Conservation (phyloP, 2,329 filamentous ascomycete genomes). For the Sclerotinia minor region DNA sequence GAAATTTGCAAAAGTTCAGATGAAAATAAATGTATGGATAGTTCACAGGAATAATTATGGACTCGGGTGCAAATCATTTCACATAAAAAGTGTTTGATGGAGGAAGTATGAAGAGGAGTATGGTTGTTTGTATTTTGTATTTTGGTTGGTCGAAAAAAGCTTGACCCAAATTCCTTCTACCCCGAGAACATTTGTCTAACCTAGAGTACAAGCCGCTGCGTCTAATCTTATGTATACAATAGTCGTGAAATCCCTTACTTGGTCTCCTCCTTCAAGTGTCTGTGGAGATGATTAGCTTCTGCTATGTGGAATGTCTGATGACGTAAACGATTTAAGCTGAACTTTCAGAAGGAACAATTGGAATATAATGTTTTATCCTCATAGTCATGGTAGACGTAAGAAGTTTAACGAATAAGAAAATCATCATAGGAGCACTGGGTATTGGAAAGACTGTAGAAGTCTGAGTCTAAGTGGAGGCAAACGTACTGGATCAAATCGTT, state of each 20-base stretch:
- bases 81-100: background rate
- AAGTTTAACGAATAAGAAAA: slow-evolving; percentile 46
- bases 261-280: slow-evolving; percentile 69
- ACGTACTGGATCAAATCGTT: slow-evolving; percentile 97
- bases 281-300: slow-evolving; percentile 37
- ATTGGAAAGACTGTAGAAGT: background rate
- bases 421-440: slow-evolving; percentile 42
- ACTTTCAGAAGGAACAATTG: slow-evolving; percentile 98
- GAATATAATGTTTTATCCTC: slow-evolving; percentile 61
- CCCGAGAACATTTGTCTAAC: slow-evolving; percentile 31
- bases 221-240: slow-evolving; percentile 41
- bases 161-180: slow-evolving; percentile 20
- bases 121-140: slow-evolving; percentile 29
- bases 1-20: slow-evolving; percentile 5
- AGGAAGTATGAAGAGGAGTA: slow-evolving; percentile 30
- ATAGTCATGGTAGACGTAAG: slow-evolving; percentile 43
- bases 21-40: background rate
- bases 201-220: slow-evolving; percentile 36
- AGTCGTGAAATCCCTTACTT: slow-evolving; percentile 53
- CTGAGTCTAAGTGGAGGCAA: background rate
- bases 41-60: no score
- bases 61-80: background rate
- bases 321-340: background rate
- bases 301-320: background rate
- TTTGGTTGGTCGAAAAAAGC: slow-evolving; percentile 25